Conservation (phyloP, 169 alveolate species). For the Plasmodium billcollinsi region DNA sequence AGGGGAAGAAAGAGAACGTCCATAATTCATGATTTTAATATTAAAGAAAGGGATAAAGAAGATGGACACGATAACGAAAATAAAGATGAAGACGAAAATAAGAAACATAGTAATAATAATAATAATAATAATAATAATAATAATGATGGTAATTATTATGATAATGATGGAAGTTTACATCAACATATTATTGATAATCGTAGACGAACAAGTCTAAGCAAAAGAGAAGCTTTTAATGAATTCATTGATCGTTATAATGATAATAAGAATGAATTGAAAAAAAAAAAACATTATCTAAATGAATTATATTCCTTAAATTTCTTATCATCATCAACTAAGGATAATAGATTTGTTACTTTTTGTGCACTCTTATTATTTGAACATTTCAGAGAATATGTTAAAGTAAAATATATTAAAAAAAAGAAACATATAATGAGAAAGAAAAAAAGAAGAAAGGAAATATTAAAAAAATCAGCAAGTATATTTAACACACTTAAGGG, state of each 20-base stretch:
- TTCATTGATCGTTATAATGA: too few relatives aligned
- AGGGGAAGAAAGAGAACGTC: background rate
- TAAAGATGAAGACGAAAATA: conserved; percentile 1
- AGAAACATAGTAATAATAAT: background rate
- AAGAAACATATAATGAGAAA: conserved; percentile 64
- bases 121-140: too few relatives aligned
- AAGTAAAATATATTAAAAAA: conserved; percentile 59
- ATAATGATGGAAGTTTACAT: too few relatives aligned
- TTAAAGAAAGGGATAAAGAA: conserved; percentile 7
- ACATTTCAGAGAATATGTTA: conserved; percentile 49
- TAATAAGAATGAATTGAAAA: conserved; percentile 7
- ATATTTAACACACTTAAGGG: conserved; percentile 69
- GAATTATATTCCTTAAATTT: conserved; percentile 54
- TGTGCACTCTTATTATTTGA: conserved; percentile 57
- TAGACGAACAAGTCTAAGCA: background rate
- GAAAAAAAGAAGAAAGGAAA: conserved; percentile 74
- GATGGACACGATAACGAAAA: background rate
- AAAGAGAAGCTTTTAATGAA: conserved; percentile 1
- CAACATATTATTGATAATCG: background rate
- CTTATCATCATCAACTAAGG: conserved; percentile 68
- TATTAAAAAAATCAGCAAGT: conserved; percentile 65
- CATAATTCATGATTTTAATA: background rate
- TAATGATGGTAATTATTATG: too few relatives aligned
- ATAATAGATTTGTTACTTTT: conserved; percentile 22
- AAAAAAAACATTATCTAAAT: conserved; percentile 38